A percentile compares a stretch with the other conserved stretches of the same genome.
These are phyloP conservation scores for Apophysomyces elegans DNA, from an alignment of 371 early-diverging fungal genomes.

Conservation along the genomic window DNA sequence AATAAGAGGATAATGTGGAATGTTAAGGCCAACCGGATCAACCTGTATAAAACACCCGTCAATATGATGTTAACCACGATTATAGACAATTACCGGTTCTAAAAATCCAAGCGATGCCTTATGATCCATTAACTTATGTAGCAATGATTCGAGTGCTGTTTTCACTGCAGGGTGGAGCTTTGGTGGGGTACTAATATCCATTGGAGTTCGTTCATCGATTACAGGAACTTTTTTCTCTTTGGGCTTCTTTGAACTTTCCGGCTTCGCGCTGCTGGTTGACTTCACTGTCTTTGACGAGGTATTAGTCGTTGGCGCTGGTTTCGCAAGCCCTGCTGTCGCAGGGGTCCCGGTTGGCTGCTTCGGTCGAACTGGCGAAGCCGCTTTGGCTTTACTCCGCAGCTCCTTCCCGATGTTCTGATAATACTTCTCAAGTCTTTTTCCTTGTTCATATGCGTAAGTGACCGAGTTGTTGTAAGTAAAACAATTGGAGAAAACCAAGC, in stretches of 20 bases:
- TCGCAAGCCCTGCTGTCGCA: not conserved
- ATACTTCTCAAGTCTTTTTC: too few species aligned
- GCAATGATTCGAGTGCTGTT: constrained; percentile 30
- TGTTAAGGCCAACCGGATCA: constrained; percentile 77
- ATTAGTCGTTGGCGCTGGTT: not conserved
- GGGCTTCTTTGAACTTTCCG: not conserved
- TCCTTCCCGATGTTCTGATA: too few species aligned
- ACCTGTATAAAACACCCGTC: constrained; percentile 33
- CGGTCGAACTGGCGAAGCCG: constrained; percentile 1
- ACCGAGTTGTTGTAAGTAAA: too few species aligned
- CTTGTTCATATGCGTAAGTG: too few species aligned
- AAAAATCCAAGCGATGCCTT: constrained; percentile 51
- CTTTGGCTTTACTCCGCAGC: too few species aligned
- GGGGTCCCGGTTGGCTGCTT: not conserved
- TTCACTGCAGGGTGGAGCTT: constrained; percentile 27
- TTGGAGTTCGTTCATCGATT: not conserved
- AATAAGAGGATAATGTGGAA: constrained; percentile 83
- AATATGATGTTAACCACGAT: not conserved
- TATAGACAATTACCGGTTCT: constrained; percentile 71
- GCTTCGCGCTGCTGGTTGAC: not conserved
- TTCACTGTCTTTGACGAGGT: not conserved
- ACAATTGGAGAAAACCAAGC: too few species aligned
- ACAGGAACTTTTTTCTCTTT: not conserved
- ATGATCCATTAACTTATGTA: constrained; percentile 45
- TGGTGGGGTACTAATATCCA: constrained; percentile 5